These are phyloP conservation scores for Maudiozyma serrabonitensis DNA, from an alignment of 805 yeast genomes.

Conservation along the genomic window DNA sequence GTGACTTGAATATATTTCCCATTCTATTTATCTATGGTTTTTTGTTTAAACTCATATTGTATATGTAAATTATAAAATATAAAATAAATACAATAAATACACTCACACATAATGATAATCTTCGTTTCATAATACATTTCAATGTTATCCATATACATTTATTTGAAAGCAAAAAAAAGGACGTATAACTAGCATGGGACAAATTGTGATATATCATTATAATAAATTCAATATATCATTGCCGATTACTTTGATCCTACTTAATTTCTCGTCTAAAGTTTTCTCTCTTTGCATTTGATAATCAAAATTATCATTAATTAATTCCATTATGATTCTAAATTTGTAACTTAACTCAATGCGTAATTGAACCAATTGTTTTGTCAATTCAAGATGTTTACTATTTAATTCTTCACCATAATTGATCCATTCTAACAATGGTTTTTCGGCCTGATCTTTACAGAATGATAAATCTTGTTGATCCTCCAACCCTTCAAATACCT, in stretches of 20 bases:
- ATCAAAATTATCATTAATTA: slow-evolving; percentile 31
- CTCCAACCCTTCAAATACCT: slow-evolving; percentile 6
- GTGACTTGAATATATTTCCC: not conserved
- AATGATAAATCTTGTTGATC: slow-evolving; percentile 16
- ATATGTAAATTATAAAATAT: not conserved
- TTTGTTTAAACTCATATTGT: not conserved
- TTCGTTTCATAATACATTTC: not conserved
- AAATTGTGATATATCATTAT: slow-evolving; percentile 6
- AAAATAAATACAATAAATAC: not conserved
- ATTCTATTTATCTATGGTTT: too few species aligned
- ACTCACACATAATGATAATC: not conserved
- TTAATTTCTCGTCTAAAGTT: slow-evolving; percentile 28
- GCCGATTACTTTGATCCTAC: slow-evolving; percentile 34
- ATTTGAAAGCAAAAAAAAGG: too few species aligned
- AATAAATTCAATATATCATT: slow-evolving; percentile 32
- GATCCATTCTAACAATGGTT: slow-evolving; percentile 32
- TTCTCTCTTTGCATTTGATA: slow-evolving; percentile 27
- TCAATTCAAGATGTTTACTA: slow-evolving; percentile 28
- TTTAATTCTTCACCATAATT: slow-evolving; percentile 28
- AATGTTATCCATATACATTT: too few species aligned
- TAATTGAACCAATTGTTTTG: slow-evolving; percentile 29
- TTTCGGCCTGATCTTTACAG: slow-evolving; percentile 20
- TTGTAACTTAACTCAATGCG: slow-evolving; percentile 34
- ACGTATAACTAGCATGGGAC: too few species aligned
- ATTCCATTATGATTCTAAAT: slow-evolving; percentile 31